Base-by-base conservation (phyloP, 2,329 filamentous ascomycete genomes). In the Venturia pyrina region DNA sequence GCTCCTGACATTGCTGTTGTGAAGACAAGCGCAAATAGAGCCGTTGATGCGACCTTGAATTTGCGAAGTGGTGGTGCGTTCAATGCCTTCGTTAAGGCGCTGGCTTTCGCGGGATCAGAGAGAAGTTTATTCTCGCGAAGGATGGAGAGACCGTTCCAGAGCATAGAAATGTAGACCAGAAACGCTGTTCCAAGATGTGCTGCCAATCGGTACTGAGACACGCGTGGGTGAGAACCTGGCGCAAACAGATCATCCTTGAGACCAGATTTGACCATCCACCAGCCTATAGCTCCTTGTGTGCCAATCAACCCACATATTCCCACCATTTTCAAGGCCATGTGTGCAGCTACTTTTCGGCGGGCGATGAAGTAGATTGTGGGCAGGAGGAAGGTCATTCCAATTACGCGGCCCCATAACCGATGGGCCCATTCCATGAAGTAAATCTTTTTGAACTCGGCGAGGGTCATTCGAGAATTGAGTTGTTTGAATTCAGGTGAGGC, bases 341-440 rank as follows among this genome's bases (percentile, higher is more conserved):
- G 86, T 64, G 82, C 82, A 32, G 90, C 89, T 59, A 98, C 93
- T 68, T 86, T 86, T 69, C 89, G 86, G 56, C 89, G 87, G 24
- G 88, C 87, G 73, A 97, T 85, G 74, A 98, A 96, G 81, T 96
- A 98, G 66, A 89, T 78, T 8, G 93, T 90, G 1, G 95, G 95
- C 1, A 97, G 74, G 61, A 96, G 87, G 76, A 98, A 97, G 63
- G 91, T 89, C 68, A 98, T 77, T 67, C 95, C 95, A 66, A 99
- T 90, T 71, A 96, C 83, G 69, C 95, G 88, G 59, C 95, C 95
- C 93, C 95, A 98, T 65, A 97, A 83, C 40, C 95, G 87, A 77
- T 99, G 95, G 56, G 88, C 87, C 95, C 95, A 99, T 81, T 99
- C 95, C 95, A 98, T 98, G 77, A 89, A 99, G 83, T 98, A 99